phyloP scores from a whole-genome alignment of 2,329 filamentous ascomycete species.

The Epichloe amarillans region DNA sequence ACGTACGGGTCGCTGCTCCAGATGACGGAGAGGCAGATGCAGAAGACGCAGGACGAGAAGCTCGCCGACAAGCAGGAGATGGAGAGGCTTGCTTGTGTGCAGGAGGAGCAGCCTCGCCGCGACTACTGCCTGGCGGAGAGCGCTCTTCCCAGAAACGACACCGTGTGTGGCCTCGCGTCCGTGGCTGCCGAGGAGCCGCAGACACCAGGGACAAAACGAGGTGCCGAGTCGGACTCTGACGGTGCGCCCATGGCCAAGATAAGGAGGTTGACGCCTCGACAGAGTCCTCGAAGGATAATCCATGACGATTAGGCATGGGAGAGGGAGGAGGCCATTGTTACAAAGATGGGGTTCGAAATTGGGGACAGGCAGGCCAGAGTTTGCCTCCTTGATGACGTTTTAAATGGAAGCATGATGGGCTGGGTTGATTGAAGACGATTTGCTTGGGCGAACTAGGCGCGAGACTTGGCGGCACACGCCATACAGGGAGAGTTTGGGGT shows the following conservation, averaged over 20 bases:
- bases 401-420: too few relatives aligned
- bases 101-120: not conserved
- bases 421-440: too few relatives aligned
- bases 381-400: too few relatives aligned
- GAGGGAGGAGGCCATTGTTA: too few relatives aligned
- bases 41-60: not conserved
- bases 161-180: not conserved
- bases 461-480: too few relatives aligned
- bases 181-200: not conserved
- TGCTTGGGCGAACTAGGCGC: too few relatives aligned
- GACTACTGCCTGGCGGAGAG: not conserved
- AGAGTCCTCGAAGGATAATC: not conserved
- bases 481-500: too few relatives aligned
- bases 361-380: too few relatives aligned
- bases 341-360: too few relatives aligned
- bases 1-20: not conserved
- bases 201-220: not conserved
- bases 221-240: not conserved
- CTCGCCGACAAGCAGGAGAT: not conserved
- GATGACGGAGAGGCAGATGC: conserved; percentile 1
- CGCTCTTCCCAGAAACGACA: not conserved
- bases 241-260: not conserved
- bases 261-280: not conserved
- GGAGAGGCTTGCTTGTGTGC: not conserved
- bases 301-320: not conserved